Evolutionary conservation across 805 yeast species (phyloP), one percentile per base, ranked within the genome.

Genomic region (Kluyveromyces siamensis): DNA sequence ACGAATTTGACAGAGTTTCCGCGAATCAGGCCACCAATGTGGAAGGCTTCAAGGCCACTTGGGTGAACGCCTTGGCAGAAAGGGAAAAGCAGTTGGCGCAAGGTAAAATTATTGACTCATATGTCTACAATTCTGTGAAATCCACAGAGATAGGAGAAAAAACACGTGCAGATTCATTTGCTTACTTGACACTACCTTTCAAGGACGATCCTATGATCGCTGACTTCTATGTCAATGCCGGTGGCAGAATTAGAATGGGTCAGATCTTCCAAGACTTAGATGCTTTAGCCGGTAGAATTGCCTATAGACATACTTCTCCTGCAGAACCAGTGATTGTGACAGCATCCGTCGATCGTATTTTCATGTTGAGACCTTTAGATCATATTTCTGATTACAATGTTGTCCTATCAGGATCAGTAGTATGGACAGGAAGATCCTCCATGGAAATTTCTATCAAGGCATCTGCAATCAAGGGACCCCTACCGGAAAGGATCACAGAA

Each of bases 271-370:
- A 90, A 71, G 98, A 90, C 67, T 72, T 90, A 59, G 98, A 90
- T 62, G 90, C 96, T 6, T 72, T 90, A 52, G 96, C 97, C 2
- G 98, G 97, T 36, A 81, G 91, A 61, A 89, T 90, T 58, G 96
- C 96, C 19, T 86, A 89, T 65, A 77, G 86, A 60, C 97, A 90
- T 65, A 87, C 95, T 68, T 75, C 84, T n/a, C 98, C 98, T 0
- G 95, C 96, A 0, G 89, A 86, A 62, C 97, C 98, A 10, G 88
- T 89, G 66, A 85, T 90, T 63, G 98, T 90, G 40, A 90, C 98
- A 9, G 97, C 97, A 1, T 82, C 93, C 27, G 96, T 90, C 27
- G 97, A 91, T 68, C 73, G 96, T 54, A 87, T 90, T 55, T 85
- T 86, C 63, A 81, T 90, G 80, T 79, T 88, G 50, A 85, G 84